Percentiles rank a stretch among this genome's conserved stretches.
Conservation (phyloP, 352 stramenopile genomes). For the Stramenopiles sp. region DNA sequence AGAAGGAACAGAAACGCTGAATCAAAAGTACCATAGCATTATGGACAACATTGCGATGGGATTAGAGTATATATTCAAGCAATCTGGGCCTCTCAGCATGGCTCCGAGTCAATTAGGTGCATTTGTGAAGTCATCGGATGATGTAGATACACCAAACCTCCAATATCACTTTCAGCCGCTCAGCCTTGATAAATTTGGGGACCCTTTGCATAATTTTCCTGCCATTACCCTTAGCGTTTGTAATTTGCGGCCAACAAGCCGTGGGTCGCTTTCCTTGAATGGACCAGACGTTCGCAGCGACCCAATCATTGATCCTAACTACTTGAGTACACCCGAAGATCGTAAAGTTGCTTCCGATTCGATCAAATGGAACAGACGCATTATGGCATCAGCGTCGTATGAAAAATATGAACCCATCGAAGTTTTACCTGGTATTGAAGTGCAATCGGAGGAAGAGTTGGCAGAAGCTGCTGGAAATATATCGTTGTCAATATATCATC, state of each 20-base stretch:
- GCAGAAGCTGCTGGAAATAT: conserved; percentile 54
- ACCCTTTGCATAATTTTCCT: conserved; percentile 16
- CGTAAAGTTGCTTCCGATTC: conserved; percentile 46
- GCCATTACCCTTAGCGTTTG: conserved; percentile 15
- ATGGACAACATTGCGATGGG: conserved; percentile 10
- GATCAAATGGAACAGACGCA: conserved; percentile 52
- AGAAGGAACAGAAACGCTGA: conserved; percentile 14
- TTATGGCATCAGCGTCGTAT: conserved; percentile 58
- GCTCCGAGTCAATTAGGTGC: conserved; percentile 16
- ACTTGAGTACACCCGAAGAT: conserved; percentile 52
- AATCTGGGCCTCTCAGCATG: conserved; percentile 15
- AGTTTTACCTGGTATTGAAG: conserved; percentile 38
- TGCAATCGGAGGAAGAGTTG: conserved; percentile 36
- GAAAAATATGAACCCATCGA: conserved; percentile 52
- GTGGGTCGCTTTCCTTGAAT: conserved; percentile 49
- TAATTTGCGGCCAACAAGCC: conserved; percentile 49
- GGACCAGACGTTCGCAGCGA: conserved; percentile 46
- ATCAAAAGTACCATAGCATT: conserved; percentile 12
- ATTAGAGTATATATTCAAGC: conserved; percentile 16
- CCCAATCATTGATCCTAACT: conserved; percentile 62
- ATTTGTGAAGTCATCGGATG: conserved; percentile 14
- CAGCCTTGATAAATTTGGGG: conserved; percentile 15
- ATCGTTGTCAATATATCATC: conserved; percentile 41
- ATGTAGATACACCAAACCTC: conserved; percentile 13
- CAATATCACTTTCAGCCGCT: conserved; percentile 19